Conservation (phyloP, 2,329 filamentous ascomycete species). For the Colletotrichum tabaci region DNA sequence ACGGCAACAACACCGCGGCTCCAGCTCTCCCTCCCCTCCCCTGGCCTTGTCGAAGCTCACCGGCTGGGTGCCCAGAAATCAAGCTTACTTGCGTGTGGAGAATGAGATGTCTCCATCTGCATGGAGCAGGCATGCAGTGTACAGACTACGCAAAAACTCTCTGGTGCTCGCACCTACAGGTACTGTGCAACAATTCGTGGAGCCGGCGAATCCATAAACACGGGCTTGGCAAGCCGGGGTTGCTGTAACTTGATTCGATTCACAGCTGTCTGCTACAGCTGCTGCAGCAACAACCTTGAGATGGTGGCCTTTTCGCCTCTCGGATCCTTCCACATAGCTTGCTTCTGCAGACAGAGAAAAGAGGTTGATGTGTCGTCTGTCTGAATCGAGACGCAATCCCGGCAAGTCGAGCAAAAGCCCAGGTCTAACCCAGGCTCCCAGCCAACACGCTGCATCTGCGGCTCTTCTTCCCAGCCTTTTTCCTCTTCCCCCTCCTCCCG, state of each 20-base stretch:
- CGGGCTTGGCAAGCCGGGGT: conserved; percentile 40
- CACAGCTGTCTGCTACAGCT: conserved; percentile 36
- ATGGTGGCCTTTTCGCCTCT: conserved; percentile 20
- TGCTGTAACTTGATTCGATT: conserved; percentile 34
- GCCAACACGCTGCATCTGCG: conserved; percentile 25
- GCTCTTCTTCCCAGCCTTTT: conserved; percentile 25
- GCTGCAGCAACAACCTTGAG: conserved; percentile 1
- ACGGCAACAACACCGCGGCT: neutral
- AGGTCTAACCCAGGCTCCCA: conserved; percentile 6
- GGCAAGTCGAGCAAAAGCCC: conserved; percentile 1
- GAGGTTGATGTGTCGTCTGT: conserved; percentile 19
- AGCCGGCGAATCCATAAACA: conserved; percentile 36
- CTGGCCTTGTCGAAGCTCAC: conserved; percentile 9
- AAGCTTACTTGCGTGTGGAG: conserved; percentile 41
- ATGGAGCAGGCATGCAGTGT: conserved; percentile 22
- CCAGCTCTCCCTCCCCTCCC: neutral
- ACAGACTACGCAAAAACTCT: conserved; percentile 1
- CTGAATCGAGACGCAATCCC: neutral
- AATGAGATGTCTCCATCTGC: conserved; percentile 2
- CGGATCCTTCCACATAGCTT: conserved; percentile 17
- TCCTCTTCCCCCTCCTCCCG: neutral
- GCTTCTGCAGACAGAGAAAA: conserved; percentile 17
- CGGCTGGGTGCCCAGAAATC: conserved; percentile 32
- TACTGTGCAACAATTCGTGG: conserved; percentile 4
- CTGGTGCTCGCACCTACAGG: conserved; percentile 2